Evolutionary conservation across 2,329 filamentous ascomycete genomes (phyloP).

Genomic region (Nemania sp.): DNA sequence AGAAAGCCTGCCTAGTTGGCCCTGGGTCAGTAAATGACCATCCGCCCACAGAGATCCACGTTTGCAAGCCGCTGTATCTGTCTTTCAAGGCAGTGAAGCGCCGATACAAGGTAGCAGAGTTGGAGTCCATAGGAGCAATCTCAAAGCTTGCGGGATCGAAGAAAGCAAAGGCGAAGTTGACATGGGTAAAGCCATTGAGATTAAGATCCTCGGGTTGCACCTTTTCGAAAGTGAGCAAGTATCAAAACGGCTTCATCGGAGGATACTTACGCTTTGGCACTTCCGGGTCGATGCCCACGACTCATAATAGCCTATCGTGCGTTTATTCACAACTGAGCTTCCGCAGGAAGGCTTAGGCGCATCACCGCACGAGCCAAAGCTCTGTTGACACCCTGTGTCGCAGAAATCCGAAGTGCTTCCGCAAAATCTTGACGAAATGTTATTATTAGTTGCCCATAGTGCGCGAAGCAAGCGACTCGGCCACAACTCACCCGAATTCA

Average conservation of each 20-base stretch:
- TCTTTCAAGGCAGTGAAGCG: constrained; percentile 42
- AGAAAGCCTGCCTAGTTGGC: neutral
- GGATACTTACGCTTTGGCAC: constrained; percentile 24
- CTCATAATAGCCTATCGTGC: constrained; percentile 45
- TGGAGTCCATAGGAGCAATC: constrained; percentile 33
- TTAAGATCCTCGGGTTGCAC: constrained; percentile 25
- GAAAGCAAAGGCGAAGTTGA: constrained; percentile 48
- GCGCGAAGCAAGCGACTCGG: neutral
- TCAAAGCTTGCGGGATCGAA: constrained; percentile 43
- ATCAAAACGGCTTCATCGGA: too few relatives aligned
- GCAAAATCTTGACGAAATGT: neutral
- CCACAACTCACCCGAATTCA: constrained; percentile 29
- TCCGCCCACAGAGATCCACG: constrained; percentile 14
- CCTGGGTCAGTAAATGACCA: constrained; percentile 19
- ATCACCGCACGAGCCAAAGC: too few relatives aligned
- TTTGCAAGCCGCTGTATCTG: neutral
- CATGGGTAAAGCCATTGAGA: constrained; percentile 23
- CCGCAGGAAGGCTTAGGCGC: neutral
- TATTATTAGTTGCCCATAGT: neutral
- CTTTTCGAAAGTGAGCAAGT: too few relatives aligned
- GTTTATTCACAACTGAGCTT: neutral
- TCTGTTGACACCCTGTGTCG: too few relatives aligned
- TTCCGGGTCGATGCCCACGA: constrained; percentile 33
- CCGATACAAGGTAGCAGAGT: constrained; percentile 27
- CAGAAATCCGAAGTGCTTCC: neutral